Base-by-base conservation (phyloP, 768 basidiomycete species). In the Porphyrellus cyaneotinctus region DNA sequence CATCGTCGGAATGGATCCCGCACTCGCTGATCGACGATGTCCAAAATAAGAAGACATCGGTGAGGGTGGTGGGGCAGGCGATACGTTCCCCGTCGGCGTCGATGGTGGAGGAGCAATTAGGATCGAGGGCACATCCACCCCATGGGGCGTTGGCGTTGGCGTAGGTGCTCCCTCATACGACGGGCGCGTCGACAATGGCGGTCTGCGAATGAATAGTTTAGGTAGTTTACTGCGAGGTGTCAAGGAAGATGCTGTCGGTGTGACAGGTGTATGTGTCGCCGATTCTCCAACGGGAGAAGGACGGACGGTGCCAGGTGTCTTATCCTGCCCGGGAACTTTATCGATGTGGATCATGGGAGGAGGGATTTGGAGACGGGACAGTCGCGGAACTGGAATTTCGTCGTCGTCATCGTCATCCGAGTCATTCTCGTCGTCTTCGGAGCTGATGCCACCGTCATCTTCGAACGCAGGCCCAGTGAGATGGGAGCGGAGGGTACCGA, bases 391-490 rank as follows among this genome's bases (percentile, higher is more conserved):
- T 17, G 73, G 76, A 68, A 63, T 78, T 58, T 62, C 54, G 20
- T 64, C 55, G 15, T 64, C 51, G 4, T 72, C 50, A 0, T 66
- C 63, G 0, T 71, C 60, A 26, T 62, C 60, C 24, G 64, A 53
- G 35, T 65, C 55, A 36, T 65, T 72, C 30, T 78, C 78, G 14
- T 73, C 72, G 5, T 71, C 74, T 36, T 80, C 79, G 0, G 76
- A 78, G 26, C 83, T 86, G 11, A 90, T 71, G 5, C 85, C 82
- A n/a, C 82, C 91, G 60, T 91, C 91, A 61, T 93, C 91, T 64
- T 86, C 79, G 57, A 80, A 82, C 22, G 75, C 78, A 3, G 80
- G 80, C 8, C 75, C 77, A 5, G 56, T 64, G 18, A 80, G 73
- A 64, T 82, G 72, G 3, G 84, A 86, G 26, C 87, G 85, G 23